Percentiles rank a stretch among this genome's conserved stretches.
Conservation (phyloP, 306 rosid genomes). For the Carpinus viminea region DNA sequence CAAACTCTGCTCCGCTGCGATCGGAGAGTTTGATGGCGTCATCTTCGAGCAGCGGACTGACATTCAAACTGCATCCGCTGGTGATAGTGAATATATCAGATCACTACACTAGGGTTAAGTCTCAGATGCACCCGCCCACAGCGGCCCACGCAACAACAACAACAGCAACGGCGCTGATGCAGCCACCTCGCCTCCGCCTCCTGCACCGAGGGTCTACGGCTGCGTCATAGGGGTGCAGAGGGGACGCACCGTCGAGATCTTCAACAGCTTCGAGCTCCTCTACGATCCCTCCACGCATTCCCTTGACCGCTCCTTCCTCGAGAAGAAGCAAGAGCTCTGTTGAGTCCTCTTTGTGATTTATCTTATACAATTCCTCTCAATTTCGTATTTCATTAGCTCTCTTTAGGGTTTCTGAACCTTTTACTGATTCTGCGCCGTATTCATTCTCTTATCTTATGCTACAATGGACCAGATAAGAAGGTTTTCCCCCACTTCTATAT, state of each 20-base stretch:
- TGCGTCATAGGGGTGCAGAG: slow-evolving; percentile 97
- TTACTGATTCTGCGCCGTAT: background rate
- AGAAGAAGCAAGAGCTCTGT: slow-evolving; percentile 99
- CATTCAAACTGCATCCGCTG: slow-evolving; percentile 92
- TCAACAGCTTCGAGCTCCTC: slow-evolving; percentile 97
- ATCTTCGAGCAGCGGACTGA: slow-evolving; percentile 92
- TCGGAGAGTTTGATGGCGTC: slow-evolving; percentile 56
- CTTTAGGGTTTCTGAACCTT: background rate
- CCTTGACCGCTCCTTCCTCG: slow-evolving; percentile 87
- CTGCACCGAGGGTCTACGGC: slow-evolving; percentile 69
- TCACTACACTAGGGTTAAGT: slow-evolving; percentile 82
- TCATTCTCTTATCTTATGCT: background rate
- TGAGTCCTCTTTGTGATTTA: slow-evolving; percentile 18
- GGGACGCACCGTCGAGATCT: slow-evolving; percentile 97
- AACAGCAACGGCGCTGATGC: slow-evolving; percentile 41
- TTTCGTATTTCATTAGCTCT: background rate
- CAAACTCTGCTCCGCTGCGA: background rate
- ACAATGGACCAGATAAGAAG: slow-evolving; percentile 69
- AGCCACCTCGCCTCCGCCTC: slow-evolving; percentile 22
- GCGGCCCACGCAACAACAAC: slow-evolving; percentile 24
- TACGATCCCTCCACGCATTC: slow-evolving; percentile 73
- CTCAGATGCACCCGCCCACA: slow-evolving; percentile 65
- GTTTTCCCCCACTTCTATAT: slow-evolving; percentile 92
- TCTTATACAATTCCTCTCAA: background rate
- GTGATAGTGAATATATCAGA: slow-evolving; percentile 96